A percentile compares a stretch with the other conserved stretches of the same genome.
Evolutionary conservation across 768 basidiomycete genomes (phyloP).

Genomic region (Phaffia australis): DNA sequence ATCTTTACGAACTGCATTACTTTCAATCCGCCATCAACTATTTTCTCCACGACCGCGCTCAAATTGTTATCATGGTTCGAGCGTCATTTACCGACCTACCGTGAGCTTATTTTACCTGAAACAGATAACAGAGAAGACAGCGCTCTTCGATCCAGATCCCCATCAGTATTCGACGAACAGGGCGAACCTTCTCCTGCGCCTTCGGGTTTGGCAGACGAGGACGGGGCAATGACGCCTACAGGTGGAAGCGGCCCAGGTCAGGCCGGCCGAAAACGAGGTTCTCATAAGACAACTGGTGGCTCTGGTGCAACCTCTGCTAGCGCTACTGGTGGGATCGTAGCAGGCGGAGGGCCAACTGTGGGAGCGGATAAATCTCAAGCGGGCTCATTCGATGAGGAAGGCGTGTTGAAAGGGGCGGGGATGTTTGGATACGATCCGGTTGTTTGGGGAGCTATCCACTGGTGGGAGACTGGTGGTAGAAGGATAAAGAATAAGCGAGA

Average conservation of each 20-base stretch:
- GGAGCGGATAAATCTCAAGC: conserved; percentile 2
- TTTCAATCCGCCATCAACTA: conserved; percentile 81
- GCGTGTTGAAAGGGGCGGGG: conserved; percentile 11
- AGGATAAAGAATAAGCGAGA: conserved; percentile 24
- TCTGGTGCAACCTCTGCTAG: background rate
- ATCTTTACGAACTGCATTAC: conserved; percentile 88
- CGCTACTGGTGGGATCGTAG: background rate
- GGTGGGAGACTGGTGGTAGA: conserved; percentile 23
- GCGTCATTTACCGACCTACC: conserved; percentile 12
- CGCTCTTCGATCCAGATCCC: background rate
- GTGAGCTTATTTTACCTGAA: conserved; percentile 18
- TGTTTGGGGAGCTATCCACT: background rate
- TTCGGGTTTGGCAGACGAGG: background rate
- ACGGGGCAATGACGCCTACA: background rate
- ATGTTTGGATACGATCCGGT: conserved; percentile 3
- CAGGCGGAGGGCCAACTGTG: background rate
- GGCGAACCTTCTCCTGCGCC: conserved; percentile 2
- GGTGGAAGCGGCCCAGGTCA: conserved; percentile 15
- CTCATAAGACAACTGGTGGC: conserved; percentile 16
- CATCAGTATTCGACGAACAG: background rate
- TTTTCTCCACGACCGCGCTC: conserved; percentile 16
- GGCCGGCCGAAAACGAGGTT: conserved; percentile 24
- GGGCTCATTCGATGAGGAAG: conserved; percentile 14
- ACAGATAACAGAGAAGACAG: background rate
- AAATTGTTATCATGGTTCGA: conserved; percentile 21